phyloP scores from a whole-genome alignment of 2,329 filamentous ascomycete genomes.

The Cladosporium velox region DNA sequence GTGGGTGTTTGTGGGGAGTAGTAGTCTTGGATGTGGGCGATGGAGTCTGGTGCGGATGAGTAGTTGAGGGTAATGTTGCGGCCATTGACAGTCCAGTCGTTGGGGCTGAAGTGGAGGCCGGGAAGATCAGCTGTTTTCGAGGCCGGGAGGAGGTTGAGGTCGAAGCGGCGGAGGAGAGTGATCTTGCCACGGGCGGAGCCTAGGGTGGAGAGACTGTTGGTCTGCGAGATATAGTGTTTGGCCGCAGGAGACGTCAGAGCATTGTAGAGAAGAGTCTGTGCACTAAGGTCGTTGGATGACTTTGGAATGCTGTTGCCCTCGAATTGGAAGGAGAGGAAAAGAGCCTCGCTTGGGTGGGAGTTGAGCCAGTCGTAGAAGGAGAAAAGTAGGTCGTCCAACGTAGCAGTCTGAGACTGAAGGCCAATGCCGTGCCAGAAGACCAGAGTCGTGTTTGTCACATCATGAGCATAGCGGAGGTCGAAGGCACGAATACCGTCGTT shows the following conservation, averaged over 20 bases:
- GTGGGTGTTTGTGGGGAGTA: conserved; percentile 44
- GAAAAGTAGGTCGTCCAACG: conserved; percentile 49
- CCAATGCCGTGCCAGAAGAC: conserved; percentile 54
- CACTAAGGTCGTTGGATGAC: conserved; percentile 39
- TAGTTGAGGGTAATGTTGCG: conserved; percentile 46
- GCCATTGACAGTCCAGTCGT: conserved; percentile 48
- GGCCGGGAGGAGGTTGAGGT: conserved; percentile 43
- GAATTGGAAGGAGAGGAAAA: conserved; percentile 53
- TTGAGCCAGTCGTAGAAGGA: conserved; percentile 54
- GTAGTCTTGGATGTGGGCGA: conserved; percentile 54
- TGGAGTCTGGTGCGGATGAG: conserved; percentile 34
- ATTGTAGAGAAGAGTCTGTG: conserved; percentile 44
- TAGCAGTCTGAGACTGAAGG: conserved; percentile 48
- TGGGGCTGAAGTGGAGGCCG: conserved; percentile 51
- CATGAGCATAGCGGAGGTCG: conserved; percentile 53
- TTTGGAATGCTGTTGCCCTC: conserved; percentile 42
- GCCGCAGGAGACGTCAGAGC: conserved; percentile 45
- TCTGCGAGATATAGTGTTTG: conserved; percentile 44
- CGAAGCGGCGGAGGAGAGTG: conserved; percentile 50
- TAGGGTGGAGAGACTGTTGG: conserved; percentile 40
- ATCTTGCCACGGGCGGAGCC: conserved; percentile 43
- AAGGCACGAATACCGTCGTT: conserved; percentile 53
- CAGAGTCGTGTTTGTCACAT: conserved; percentile 48
- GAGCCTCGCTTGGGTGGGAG: conserved; percentile 47
- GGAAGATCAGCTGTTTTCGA: conserved; percentile 44